Conservation (phyloP, 176 grass and related monocot genomes). For the Paspalum notatum region DNA sequence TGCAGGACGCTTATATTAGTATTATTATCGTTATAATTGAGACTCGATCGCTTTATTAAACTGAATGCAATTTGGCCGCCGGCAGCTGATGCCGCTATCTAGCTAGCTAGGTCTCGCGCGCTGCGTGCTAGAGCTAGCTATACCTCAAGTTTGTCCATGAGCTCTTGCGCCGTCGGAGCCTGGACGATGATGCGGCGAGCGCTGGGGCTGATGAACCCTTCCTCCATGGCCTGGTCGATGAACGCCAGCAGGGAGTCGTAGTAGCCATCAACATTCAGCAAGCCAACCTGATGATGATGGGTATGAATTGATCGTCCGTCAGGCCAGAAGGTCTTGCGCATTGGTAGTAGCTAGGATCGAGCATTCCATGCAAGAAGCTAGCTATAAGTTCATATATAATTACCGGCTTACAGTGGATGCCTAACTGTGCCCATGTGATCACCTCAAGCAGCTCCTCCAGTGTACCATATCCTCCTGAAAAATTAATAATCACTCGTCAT, state of each 20-base stretch:
- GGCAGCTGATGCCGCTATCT: no score
- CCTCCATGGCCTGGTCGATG: slow-evolving; percentile 65
- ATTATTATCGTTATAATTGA: no score
- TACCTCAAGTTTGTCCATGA: slow-evolving; percentile 60
- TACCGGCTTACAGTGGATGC: background rate
- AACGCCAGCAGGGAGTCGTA: slow-evolving; percentile 68
- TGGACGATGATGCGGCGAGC: slow-evolving; percentile 59
- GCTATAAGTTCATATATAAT: background rate
- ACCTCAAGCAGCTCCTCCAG: background rate
- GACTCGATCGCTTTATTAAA: no score
- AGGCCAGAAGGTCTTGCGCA: no score
- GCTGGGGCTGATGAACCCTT: slow-evolving; percentile 58
- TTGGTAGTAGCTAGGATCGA: no score
- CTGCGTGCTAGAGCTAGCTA: background rate
- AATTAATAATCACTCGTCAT: background rate
- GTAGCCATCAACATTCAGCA: slow-evolving; percentile 76
- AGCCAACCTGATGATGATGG: slow-evolving; percentile 42
- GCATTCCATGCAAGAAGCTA: no score
- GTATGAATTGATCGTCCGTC: no score
- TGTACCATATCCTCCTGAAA: background rate
- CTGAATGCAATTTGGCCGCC: no score
- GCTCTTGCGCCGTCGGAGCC: slow-evolving; percentile 40
- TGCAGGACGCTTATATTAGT: background rate
- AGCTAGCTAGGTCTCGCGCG: no score
- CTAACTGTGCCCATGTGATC: background rate